These are phyloP conservation scores for Phytophthora ohioensis DNA, from an alignment of 352 stramenopile species.

Conservation along the genomic window DNA sequence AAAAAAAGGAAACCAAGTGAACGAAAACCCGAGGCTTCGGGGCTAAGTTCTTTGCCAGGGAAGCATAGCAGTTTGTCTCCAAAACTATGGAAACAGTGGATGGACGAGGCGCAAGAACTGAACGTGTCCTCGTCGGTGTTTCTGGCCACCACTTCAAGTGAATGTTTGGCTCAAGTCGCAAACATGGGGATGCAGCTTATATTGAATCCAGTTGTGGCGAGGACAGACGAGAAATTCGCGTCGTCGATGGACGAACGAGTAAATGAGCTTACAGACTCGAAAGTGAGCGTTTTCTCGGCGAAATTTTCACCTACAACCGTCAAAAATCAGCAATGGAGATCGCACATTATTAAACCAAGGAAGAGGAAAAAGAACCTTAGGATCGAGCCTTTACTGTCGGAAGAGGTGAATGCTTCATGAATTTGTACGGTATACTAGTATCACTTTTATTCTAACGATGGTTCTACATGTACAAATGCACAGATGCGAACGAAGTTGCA, in stretches of 20 bases:
- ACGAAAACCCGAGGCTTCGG: conserved; percentile 4
- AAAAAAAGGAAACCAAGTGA: conserved; percentile 7
- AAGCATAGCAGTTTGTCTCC: conserved; percentile 11
- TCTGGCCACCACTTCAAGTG: conserved; percentile 16
- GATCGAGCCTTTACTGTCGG: conserved; percentile 39
- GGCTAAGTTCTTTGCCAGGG: conserved; percentile 3
- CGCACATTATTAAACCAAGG: background rate
- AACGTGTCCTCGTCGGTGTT: conserved; percentile 23
- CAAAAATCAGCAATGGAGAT: conserved; percentile 20
- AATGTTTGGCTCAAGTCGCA: conserved; percentile 9
- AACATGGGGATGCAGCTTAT: conserved; percentile 23
- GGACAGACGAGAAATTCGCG: conserved; percentile 7
- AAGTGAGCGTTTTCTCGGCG: background rate
- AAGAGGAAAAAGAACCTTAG: conserved; percentile 15
- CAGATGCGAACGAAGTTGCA: conserved; percentile 54
- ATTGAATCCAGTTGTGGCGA: conserved; percentile 12
- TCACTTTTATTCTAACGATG: too few relatives aligned
- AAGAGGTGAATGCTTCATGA: conserved; percentile 19
- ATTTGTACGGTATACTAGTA: too few relatives aligned
- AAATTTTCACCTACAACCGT: background rate
- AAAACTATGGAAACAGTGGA: conserved; percentile 30
- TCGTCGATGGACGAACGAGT: conserved; percentile 6
- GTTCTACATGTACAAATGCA: background rate
- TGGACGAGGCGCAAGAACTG: conserved; percentile 32
- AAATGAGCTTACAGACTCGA: background rate